Base-by-base conservation (phyloP, 2,329 filamentous ascomycete species). In the Ascochyta lentis region DNA sequence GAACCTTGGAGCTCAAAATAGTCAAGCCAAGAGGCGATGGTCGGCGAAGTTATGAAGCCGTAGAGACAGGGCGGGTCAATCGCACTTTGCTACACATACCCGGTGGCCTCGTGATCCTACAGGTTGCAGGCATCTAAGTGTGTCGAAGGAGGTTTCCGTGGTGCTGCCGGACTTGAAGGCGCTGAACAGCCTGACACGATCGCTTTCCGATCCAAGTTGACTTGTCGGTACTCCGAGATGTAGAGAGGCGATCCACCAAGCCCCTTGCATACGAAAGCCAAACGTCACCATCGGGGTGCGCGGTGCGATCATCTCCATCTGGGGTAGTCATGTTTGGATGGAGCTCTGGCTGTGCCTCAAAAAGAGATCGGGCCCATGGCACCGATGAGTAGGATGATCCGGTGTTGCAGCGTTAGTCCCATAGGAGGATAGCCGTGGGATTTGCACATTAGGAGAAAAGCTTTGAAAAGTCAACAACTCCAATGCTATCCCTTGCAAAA, bases 321-420 rank as follows among this genome's bases (percentile, higher is more conserved):
- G 40, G 22, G n/a, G 40, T 13, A 33, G 19, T 34, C 13, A 7
- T 22, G 33, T 22, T 26, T 13, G 10, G 37, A 24, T 12, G 13
- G 37, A 9, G 16, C 23, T 26, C 13, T 27, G 23, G 16, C 13
- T 41, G 39, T 16, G 37, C 37, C 22, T 23, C 4, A 10, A 39
- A 6, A 39, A 13, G 16, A 22, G 37, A 23, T 23, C 37, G 22
- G 22, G 6, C 37, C 13, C 16, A 50, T 55, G 16, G 35, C 46
- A 37, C 41, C 46, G 41, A 37, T 41, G 37, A 33, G 9, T 15
- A 50, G n/a, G 26, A 44, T 49, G 51, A 23, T 55, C 45, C 40
- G 27, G 33, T 37, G 22, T 40, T 34, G 23, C 51, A 26, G 39
- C 34, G 23, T 24, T 23, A 23, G 16, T 37, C 23, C 37, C 7